These are phyloP conservation scores for Jatropha multifida DNA, from an alignment of 441 rosid genomes.

Conservation along the genomic window DNA sequence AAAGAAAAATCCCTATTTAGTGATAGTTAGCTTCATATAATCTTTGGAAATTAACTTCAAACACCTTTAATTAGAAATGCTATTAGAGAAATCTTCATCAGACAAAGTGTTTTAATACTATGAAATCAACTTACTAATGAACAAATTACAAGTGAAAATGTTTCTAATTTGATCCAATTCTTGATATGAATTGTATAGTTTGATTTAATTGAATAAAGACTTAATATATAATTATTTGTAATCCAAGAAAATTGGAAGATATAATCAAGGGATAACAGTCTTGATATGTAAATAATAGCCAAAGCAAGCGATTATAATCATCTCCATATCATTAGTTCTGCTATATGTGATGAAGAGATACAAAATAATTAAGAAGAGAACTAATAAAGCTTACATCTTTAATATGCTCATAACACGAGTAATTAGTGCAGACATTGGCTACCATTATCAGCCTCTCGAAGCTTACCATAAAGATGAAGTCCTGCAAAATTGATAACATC, in stretches of 20 bases:
- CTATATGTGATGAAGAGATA: background rate
- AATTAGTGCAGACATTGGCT: constrained; percentile 13
- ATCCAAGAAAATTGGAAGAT: background rate
- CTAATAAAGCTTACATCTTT: constrained; percentile 25
- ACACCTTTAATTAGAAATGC: too few species aligned
- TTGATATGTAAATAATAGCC: too few species aligned
- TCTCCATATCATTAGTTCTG: background rate
- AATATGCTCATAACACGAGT: background rate
- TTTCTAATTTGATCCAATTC: background rate
- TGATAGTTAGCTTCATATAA: too few species aligned
- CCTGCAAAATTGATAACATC: constrained; percentile 39
- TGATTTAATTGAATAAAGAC: background rate
- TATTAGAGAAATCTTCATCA: too few species aligned
- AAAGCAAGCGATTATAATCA: too few species aligned
- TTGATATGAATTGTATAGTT: background rate
- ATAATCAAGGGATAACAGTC: background rate
- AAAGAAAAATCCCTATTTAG: background rate
- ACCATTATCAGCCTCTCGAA: constrained; percentile 28
- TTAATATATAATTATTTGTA: too few species aligned
- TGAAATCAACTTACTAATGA: too few species aligned
- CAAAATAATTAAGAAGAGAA: constrained; percentile 7
- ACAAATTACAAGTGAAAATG: too few species aligned
- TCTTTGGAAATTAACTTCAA: too few species aligned
- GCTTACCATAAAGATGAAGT: constrained; percentile 33
- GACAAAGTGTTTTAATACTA: too few species aligned